Base-by-base conservation (phyloP, 352 stramenopile genomes). In the Globisporangium lucens region DNA sequence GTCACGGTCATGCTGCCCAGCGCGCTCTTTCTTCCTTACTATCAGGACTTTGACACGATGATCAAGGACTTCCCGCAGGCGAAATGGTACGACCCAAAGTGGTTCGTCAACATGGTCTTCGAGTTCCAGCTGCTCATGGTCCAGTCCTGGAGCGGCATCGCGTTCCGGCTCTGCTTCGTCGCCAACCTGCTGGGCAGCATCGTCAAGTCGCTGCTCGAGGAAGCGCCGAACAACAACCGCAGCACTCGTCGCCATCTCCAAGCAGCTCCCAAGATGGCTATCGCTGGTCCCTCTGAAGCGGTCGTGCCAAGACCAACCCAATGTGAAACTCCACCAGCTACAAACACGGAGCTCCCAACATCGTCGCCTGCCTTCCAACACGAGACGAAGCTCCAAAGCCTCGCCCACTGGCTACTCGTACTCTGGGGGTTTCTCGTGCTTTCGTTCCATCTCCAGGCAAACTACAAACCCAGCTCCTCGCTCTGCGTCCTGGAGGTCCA, bases 161-260 rank as follows among this genome's bases (percentile, higher is more conserved):
- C 56, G 15, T 76, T 72, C 58, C 68, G 73, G 4, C 29, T 84
- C 3, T 38, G 82, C 0, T 87, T 87, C 22, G 72, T 70, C 1
- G n/a, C 76, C 2, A 74, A 75, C 27, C 63, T 81, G 57, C 38
- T 87, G 1, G 61, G 13, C 20, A 78, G 71, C 15, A 72, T 74
- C 20, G 65, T 81, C 64, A 83, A 83, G 33, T 61, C 51, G n/a
- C 41, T 83, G 1, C 9, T 76, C 1, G 63, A 62, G 29, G 61
- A 66, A 10, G 15, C 61, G 5, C 59, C 47, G 6, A n/a, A 20
- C 20, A 29, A 13, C 6, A 57, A 24, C 13, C 22, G 36, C 29
- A 56, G 27, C 5, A 41, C 15, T 13, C 15, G 5, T 4, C 24
- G 5, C 3, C 53, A 36, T 4, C 52, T 38, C 3, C 53, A 36